A percentile compares a stretch with the other conserved stretches of the same genome.
Evolutionary conservation across 331 rosid species (phyloP).

Genomic region (Quercus phellos): DNA sequence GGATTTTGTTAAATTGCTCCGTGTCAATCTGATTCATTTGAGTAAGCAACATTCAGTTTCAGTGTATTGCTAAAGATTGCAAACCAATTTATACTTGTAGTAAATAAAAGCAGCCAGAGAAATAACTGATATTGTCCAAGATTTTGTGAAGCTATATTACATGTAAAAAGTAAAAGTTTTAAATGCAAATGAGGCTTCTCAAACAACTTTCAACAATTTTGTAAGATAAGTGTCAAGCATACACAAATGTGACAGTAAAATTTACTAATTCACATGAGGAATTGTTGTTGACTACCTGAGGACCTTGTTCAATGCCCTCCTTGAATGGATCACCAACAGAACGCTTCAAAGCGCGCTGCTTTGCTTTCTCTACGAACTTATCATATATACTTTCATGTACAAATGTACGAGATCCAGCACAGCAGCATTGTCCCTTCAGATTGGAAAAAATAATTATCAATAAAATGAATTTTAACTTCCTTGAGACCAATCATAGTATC

Average conservation of each 20-base stretch:
- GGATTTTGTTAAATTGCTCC: slow-evolving; percentile 71
- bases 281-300: slow-evolving; percentile 56
- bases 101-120: no score
- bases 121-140: no score
- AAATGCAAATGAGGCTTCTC: not conserved
- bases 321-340: slow-evolving; percentile 85
- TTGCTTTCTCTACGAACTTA: slow-evolving; percentile 77
- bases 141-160: not conserved
- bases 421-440: slow-evolving; percentile 90
- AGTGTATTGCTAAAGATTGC: not conserved
- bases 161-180: no score
- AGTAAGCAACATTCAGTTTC: not conserved
- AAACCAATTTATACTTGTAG: not conserved
- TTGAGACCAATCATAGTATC: not conserved
- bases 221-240: not conserved
- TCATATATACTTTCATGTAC: slow-evolving; percentile 78
- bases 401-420: slow-evolving; percentile 86
- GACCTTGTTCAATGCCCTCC: slow-evolving; percentile 82
- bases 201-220: not conserved
- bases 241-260: not conserved
- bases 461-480: not conserved
- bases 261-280: not conserved
- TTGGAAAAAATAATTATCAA: slow-evolving; percentile 9
- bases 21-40: slow-evolving; percentile 52
- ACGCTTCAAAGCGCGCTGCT: slow-evolving; percentile 64